Conservation (phyloP, 2,329 filamentous ascomycete species). For the Penicillium sp. region DNA sequence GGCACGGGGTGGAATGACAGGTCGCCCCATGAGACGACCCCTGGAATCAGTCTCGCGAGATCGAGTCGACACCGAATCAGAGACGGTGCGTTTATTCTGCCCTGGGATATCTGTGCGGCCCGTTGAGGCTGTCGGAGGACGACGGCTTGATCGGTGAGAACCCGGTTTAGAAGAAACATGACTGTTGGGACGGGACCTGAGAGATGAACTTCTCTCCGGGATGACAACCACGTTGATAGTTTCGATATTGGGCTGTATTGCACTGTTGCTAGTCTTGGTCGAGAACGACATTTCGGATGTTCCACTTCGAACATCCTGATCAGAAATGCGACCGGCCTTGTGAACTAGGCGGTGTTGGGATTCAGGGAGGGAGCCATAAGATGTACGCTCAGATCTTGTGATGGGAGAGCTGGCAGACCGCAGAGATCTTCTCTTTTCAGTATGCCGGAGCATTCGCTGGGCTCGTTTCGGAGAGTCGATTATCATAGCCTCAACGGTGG, state of each 20-base stretch:
- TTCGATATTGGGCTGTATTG: slow-evolving; percentile 36
- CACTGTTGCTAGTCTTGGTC: slow-evolving; percentile 32
- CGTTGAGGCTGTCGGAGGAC: slow-evolving; percentile 37
- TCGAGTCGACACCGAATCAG: slow-evolving; percentile 38
- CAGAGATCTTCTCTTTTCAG: slow-evolving; percentile 54
- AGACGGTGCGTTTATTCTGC: slow-evolving; percentile 40
- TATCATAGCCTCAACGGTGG: slow-evolving; percentile 58
- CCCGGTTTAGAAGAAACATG: slow-evolving; percentile 39
- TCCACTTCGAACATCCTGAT: slow-evolving; percentile 47
- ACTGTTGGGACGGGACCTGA: slow-evolving; percentile 41
- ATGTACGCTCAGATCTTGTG: slow-evolving; percentile 47
- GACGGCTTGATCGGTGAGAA: slow-evolving; percentile 41
- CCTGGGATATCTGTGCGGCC: slow-evolving; percentile 36
- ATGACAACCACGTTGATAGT: slow-evolving; percentile 51
- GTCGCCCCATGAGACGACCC: slow-evolving; percentile 30
- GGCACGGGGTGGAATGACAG: slow-evolving; percentile 42
- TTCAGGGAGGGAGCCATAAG: slow-evolving; percentile 44
- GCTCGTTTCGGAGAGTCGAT: slow-evolving; percentile 51
- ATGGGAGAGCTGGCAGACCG: slow-evolving; percentile 49
- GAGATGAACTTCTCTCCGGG: slow-evolving; percentile 48
- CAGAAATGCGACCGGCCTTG: slow-evolving; percentile 51
- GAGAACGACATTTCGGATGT: slow-evolving; percentile 44
- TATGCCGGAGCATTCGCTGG: slow-evolving; percentile 52
- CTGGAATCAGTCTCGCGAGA: slow-evolving; percentile 30
- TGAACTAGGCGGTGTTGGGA: slow-evolving; percentile 52